Evolutionary conservation across 176 grass and related monocot species (phyloP).

Genomic region (Aegilops tauschii): DNA sequence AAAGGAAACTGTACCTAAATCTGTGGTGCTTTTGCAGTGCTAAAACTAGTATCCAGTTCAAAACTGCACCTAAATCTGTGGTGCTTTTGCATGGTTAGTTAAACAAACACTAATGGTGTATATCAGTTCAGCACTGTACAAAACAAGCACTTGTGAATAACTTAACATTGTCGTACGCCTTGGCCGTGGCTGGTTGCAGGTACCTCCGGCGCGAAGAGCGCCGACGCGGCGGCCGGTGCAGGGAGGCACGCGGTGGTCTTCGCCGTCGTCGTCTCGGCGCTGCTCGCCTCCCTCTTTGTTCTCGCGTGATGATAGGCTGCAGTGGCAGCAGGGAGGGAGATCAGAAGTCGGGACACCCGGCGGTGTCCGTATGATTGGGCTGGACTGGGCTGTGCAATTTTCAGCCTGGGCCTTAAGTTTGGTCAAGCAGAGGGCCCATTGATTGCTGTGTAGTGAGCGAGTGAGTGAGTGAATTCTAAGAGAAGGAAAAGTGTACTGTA

Average conservation of each 20-base stretch:
- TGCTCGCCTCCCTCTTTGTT: background rate
- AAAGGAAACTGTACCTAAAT: background rate
- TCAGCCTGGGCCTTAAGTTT: background rate
- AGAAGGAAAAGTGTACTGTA: too few species aligned
- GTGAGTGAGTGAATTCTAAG: background rate
- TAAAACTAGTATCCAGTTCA: too few species aligned
- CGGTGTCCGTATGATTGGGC: background rate
- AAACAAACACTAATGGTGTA: too few species aligned
- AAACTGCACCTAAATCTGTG: too few species aligned
- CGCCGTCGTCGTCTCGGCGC: conserved; percentile 13
- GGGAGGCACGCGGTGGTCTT: background rate
- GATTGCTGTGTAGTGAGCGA: background rate
- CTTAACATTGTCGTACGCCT: too few species aligned
- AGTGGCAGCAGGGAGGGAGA: background rate
- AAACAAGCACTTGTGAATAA: too few species aligned
- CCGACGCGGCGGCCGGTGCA: background rate
- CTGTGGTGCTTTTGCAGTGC: background rate
- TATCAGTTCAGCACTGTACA: background rate
- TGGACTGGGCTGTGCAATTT: background rate
- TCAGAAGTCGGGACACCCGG: background rate
- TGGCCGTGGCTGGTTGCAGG: conserved; percentile 1
- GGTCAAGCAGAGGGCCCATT: background rate
- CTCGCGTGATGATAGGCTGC: background rate
- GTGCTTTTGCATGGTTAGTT: too few species aligned
- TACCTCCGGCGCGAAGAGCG: conserved; percentile 16